Evolutionary conservation across 805 yeast genomes (phyloP), one percentile per base, ranked within the genome.

Genomic region (Saturnispora halmiae): DNA sequence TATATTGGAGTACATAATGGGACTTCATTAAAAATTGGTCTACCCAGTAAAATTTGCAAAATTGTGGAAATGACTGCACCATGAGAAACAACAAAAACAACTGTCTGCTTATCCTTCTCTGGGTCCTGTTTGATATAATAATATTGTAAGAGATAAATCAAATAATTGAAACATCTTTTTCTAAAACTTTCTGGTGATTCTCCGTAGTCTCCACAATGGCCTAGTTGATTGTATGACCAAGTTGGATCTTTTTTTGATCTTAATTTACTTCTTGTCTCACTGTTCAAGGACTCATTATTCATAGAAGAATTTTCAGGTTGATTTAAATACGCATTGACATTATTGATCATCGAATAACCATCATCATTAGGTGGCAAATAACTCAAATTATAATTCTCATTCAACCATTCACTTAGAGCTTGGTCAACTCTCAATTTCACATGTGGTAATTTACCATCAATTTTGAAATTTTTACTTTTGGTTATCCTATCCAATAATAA

Each of bases 351-450:
- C 1, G 69, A 57, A 9, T 58, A 60, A 11, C 73, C 73, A 41
- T 63, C 64, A 50, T 68, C 72, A 45, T 66, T 67, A 6, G 72
- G 72, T 2, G 72, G 73, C 34, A 59, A 54, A 41, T 55, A 59
- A 33, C 59, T 58, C 27, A 64, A 51, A 41, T 66, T 65, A 35
- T 64, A 59, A 31, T 64, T 64, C 10, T 59, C 61, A 43, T 55
- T 63, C n/a, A 67, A 54, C 72, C 72, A 68, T 36, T 67, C 72
- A 2, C 66, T 59, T 9, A 66, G 49, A 1, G 60, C 61, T 35
- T 67, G 72, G 41, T 67, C 72, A 4, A 67, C 52, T 18, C 63
- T 40, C n/a, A 67, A 50, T 32, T 58, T 53, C 20, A 53, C 45
- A 6, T 42, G 18, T 6, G 36, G 30, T 6, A 28, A 22, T 18